Conservation (phyloP, 129 eudicot genomes). For the Saposhnikovia divaricata region DNA sequence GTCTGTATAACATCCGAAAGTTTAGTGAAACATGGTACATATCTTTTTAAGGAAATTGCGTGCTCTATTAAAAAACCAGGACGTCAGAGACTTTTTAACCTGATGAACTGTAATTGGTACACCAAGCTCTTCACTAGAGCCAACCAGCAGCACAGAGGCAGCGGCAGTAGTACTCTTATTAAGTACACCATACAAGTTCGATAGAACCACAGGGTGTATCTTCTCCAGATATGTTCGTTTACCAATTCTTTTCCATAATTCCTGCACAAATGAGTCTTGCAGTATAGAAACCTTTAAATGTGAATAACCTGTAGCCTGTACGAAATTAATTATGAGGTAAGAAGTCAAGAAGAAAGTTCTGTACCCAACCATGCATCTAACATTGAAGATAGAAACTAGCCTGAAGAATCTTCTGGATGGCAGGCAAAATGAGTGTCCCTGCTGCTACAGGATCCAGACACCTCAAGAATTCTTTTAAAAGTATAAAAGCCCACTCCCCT, state of each 20-base stretch:
- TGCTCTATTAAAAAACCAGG: conserved; percentile 11
- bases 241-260: conserved; percentile 76
- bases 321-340: conserved; percentile 11
- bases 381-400: conserved; percentile 32
- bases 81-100: conserved; percentile 35
- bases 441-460: conserved; percentile 56
- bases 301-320: conserved; percentile 69
- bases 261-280: conserved; percentile 95
- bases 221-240: conserved; percentile 68
- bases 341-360: conserved; percentile 4
- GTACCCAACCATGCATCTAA: conserved; percentile 13
- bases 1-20: conserved; percentile 43
- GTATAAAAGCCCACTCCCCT: conserved; percentile 69
- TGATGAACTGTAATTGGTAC: conserved; percentile 85
- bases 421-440: conserved; percentile 60
- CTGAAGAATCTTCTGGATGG: conserved; percentile 87
- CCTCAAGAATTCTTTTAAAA: conserved; percentile 67
- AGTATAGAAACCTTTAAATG: conserved; percentile 95
- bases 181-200: conserved; percentile 61
- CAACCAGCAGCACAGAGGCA: conserved; percentile 85
- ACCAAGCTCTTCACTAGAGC: conserved; percentile 96
- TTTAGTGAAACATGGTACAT: conserved; percentile 16
- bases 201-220: conserved; percentile 72
- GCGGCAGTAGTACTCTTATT: conserved; percentile 78
- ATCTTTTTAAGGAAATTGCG: neutral